A percentile compares a stretch with the other conserved stretches of the same genome.
These are phyloP conservation scores for Logfia minima DNA, from an alignment of 129 eudicot species.

Conservation along the genomic window DNA sequence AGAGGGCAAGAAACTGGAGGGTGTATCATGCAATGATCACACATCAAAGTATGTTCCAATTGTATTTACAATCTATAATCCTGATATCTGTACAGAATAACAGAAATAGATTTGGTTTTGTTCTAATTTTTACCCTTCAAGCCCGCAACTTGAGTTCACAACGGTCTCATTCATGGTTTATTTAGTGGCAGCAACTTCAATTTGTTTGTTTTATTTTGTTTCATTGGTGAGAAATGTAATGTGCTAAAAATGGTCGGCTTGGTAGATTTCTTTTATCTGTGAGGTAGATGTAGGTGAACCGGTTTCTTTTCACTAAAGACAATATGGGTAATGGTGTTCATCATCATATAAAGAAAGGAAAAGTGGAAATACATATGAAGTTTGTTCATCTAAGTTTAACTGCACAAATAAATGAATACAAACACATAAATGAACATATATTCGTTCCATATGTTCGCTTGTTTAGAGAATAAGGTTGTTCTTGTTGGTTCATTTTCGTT, in stretches of 20 bases:
- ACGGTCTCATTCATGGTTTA: neutral
- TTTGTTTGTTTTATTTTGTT: neutral
- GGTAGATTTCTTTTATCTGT: neutral
- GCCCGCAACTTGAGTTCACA: slow-evolving; percentile 18
- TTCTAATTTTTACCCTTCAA: slow-evolving; percentile 16
- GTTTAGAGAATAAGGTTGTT: neutral
- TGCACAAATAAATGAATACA: neutral
- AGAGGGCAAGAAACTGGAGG: slow-evolving; percentile 75
- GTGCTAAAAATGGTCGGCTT: neutral
- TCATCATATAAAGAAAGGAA: neutral
- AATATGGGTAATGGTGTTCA: slow-evolving; percentile 1
- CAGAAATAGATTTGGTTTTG: slow-evolving; percentile 14
- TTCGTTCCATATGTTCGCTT: neutral
- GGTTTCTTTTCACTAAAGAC: neutral
- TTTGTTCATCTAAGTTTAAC: neutral
- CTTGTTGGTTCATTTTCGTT: neutral
- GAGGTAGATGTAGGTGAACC: slow-evolving; percentile 11
- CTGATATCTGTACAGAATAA: slow-evolving; percentile 19
- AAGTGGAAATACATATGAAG: neutral
- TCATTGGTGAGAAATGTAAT: neutral
- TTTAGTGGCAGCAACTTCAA: neutral
- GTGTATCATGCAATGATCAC: slow-evolving; percentile 62
- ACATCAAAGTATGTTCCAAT: slow-evolving; percentile 10
- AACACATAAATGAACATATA: neutral
- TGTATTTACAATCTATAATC: neutral